These are phyloP conservation scores for Helicostylum pulchrum DNA, from an alignment of 192 early-diverging fungal species.

Conservation along the genomic window DNA sequence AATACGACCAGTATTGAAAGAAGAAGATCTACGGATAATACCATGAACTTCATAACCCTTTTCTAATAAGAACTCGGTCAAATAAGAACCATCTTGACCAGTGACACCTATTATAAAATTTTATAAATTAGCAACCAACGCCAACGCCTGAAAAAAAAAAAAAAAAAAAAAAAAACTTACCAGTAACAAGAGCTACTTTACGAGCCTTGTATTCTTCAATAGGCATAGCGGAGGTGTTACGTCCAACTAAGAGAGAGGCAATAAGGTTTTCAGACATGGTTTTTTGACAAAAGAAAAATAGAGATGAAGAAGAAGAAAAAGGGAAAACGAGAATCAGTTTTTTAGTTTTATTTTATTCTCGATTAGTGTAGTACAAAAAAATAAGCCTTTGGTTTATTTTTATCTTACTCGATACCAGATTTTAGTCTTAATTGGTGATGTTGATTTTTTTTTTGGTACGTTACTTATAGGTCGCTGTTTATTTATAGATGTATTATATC, in stretches of 20 bases:
- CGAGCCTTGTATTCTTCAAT: conserved; percentile 55
- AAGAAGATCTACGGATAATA: conserved; percentile 77
- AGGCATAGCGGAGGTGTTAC: conserved; percentile 10
- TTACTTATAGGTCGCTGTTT: too few species aligned
- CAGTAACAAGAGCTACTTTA: conserved; percentile 61
- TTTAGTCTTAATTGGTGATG: too few species aligned
- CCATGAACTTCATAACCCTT: conserved; percentile 81
- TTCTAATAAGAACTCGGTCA: conserved; percentile 65
- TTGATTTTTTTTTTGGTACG: too few species aligned
- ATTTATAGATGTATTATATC: too few species aligned
- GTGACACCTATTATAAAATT: conserved; percentile 58
- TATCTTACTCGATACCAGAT: too few species aligned
- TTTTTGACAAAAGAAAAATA: not conserved
- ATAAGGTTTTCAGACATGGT: conserved; percentile 33
- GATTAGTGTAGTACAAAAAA: too few species aligned
- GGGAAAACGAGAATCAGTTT: not conserved
- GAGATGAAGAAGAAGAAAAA: conserved; percentile 25
- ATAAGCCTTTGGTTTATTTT: too few species aligned
- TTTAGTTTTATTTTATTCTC: too few species aligned
- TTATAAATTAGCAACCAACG: too few species aligned
- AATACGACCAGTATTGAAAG: conserved; percentile 83
- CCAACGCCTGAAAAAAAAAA: not conserved
- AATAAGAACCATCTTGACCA: conserved; percentile 79
- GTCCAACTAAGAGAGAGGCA: conserved; percentile 23
- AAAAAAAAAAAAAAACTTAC: conserved; percentile 32